These are phyloP conservation scores for Fraxinus platypoda DNA, from an alignment of 305 asterid genomes.

Conservation along the genomic window DNA sequence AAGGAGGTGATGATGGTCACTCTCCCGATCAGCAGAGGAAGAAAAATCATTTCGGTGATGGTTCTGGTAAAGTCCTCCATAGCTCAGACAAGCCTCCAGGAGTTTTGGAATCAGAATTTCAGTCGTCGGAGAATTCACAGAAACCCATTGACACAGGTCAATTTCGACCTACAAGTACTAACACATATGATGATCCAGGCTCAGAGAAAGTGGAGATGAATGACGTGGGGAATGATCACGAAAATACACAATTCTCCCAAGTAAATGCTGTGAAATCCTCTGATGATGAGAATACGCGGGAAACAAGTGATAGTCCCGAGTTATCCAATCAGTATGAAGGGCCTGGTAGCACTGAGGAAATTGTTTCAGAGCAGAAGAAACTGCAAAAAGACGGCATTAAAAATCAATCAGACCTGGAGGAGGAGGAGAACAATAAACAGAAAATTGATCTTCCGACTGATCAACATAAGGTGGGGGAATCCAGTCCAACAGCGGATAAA, in stretches of 20 bases:
- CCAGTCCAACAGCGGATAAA: constrained; percentile 38
- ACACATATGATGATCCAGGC: constrained; percentile 31
- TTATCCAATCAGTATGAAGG: constrained; percentile 33
- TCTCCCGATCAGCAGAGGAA: constrained; percentile 36
- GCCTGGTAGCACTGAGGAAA: constrained; percentile 40
- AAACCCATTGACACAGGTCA: constrained; percentile 34
- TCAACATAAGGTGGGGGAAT: constrained; percentile 34
- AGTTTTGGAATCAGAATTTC: constrained; percentile 43
- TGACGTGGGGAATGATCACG: constrained; percentile 31
- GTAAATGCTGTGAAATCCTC: constrained; percentile 33
- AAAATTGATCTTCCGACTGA: constrained; percentile 38
- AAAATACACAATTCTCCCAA: constrained; percentile 32
- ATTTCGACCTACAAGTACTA: constrained; percentile 31
- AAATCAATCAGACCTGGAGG: constrained; percentile 38
- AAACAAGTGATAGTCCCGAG: constrained; percentile 44
- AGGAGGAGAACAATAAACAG: constrained; percentile 29
- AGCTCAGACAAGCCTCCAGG: constrained; percentile 39
- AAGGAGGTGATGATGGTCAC: constrained; percentile 34
- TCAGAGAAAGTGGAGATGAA: constrained; percentile 30
- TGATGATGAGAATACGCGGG: constrained; percentile 39
- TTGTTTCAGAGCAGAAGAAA: constrained; percentile 33
- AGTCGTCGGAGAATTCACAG: constrained; percentile 37
- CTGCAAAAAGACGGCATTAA: constrained; percentile 33
- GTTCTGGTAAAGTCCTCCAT: constrained; percentile 30
- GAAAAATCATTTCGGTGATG: constrained; percentile 36